Evolutionary conservation across 2,329 filamentous ascomycete genomes (phyloP).

Genomic region (Gyromitra esculenta): DNA sequence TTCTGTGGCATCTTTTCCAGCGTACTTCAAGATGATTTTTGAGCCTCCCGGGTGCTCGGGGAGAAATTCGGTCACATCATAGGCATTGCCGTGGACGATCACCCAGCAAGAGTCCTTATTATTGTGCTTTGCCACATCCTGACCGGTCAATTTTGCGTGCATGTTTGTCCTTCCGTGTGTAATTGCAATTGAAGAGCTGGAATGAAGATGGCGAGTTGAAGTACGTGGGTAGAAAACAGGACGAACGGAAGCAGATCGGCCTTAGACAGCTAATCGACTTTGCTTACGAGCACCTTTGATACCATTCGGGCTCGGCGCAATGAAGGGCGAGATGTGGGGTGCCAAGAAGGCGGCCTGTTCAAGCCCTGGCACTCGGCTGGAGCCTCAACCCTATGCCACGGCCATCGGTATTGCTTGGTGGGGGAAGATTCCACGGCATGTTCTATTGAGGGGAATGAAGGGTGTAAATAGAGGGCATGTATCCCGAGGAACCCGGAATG

Average conservation of each 20-base stretch:
- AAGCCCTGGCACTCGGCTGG: conserved; percentile 4
- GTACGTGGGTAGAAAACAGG: not conserved
- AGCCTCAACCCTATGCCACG: conserved; percentile 2
- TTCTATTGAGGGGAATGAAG: not conserved
- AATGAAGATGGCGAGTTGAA: not conserved
- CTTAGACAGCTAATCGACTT: conserved; percentile 11
- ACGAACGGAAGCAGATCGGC: conserved; percentile 9
- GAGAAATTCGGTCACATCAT: conserved; percentile 91
- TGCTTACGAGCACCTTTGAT: conserved; percentile 10
- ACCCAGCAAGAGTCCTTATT: conserved; percentile 85
- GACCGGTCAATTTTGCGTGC: conserved; percentile 62
- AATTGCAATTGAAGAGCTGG: conserved; percentile 25
- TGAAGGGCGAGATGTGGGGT: conserved; percentile 27
- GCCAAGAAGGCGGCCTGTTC: conserved; percentile 22
- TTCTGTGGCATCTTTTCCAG: conserved; percentile 82
- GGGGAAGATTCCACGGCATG: not conserved
- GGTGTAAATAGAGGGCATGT: not conserved
- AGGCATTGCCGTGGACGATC: conserved; percentile 71
- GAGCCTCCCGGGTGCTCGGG: conserved; percentile 80
- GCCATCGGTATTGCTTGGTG: not conserved
- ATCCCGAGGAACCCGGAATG: not conserved
- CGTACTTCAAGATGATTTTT: conserved; percentile 96
- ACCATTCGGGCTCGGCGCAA: conserved; percentile 39
- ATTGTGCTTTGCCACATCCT: conserved; percentile 77
- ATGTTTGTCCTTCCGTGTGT: conserved; percentile 29